A percentile compares a stretch with the other conserved stretches of the same genome.
phyloP scores from a whole-genome alignment of 2,329 filamentous ascomycete genomes.

The Ilyonectria sp. region DNA sequence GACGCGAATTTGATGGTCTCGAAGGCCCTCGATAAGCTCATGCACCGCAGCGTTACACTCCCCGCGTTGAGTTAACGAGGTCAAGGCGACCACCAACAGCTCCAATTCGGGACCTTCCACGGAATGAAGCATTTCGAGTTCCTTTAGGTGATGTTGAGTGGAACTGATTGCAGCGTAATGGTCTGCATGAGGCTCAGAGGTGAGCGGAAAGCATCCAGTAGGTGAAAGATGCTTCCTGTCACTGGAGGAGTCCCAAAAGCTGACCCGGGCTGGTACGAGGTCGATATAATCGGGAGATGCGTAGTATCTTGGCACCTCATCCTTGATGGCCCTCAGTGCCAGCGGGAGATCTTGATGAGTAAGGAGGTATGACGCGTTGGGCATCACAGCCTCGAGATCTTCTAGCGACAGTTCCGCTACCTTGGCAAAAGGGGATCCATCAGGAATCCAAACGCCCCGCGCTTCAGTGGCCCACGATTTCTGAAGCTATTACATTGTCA shows the following conservation, averaged over 20 bases:
- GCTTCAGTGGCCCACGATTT: slow-evolving; percentile 29
- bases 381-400: slow-evolving; percentile 12
- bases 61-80: not conserved
- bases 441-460: slow-evolving; percentile 16
- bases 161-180: slow-evolving; percentile 31
- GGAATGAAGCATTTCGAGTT: slow-evolving; percentile 32
- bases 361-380: slow-evolving; percentile 27
- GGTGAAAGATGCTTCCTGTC: slow-evolving; percentile 20
- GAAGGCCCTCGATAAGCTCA: slow-evolving; percentile 17
- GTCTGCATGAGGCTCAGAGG: slow-evolving; percentile 26
- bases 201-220: slow-evolving; percentile 33
- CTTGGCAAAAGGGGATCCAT: slow-evolving; percentile 3
- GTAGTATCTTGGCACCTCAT: slow-evolving; percentile 1
- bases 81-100: slow-evolving; percentile 22
- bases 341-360: slow-evolving; percentile 11
- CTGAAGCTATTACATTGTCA: slow-evolving; percentile 27
- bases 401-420: not conserved
- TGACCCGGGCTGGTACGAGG: slow-evolving; percentile 20
- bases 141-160: slow-evolving; percentile 29
- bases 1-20: slow-evolving; percentile 20
- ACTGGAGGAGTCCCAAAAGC: slow-evolving; percentile 32
- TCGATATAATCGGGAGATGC: slow-evolving; percentile 21
- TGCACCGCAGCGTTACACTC: slow-evolving; percentile 6
- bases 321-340: not conserved
- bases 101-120: slow-evolving; percentile 35